Evolutionary conservation across 305 asterid species (phyloP).

Genomic region (Caryopteris hybrid): DNA sequence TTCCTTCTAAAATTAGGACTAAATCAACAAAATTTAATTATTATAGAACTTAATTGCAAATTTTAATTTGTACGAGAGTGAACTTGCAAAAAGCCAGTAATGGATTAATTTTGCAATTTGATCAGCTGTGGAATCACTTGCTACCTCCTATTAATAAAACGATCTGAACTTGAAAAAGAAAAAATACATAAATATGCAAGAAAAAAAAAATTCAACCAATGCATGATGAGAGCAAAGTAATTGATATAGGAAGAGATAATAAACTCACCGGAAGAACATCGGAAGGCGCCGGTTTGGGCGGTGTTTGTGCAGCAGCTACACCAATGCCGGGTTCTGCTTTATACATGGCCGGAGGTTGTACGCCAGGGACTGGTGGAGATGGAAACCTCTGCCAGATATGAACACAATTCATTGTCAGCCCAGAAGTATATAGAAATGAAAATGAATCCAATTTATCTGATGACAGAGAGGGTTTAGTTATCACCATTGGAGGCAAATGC

Average conservation of each 20-base stretch:
- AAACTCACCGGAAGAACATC: conserved; percentile 53
- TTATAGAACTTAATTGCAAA: too few relatives aligned
- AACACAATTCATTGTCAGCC: not conserved
- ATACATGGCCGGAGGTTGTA: conserved; percentile 40
- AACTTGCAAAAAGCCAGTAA: too few relatives aligned
- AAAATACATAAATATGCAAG: too few relatives aligned
- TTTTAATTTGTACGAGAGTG: too few relatives aligned
- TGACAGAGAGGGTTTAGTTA: conserved; percentile 1
- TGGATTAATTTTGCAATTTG: too few relatives aligned
- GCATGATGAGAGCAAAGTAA: too few relatives aligned
- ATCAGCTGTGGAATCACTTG: too few relatives aligned
- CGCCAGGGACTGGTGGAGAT: conserved; percentile 32
- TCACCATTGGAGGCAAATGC: conserved; percentile 37
- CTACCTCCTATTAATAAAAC: too few relatives aligned
- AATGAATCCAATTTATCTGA: not conserved
- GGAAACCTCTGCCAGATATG: conserved; percentile 39
- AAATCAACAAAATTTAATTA: too few relatives aligned
- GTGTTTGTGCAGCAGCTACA: conserved; percentile 21
- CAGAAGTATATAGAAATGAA: not conserved
- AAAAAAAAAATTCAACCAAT: too few relatives aligned
- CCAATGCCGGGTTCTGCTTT: conserved; percentile 31
- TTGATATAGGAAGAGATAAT: not conserved
- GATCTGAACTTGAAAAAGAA: too few relatives aligned
- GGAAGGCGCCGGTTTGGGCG: conserved; percentile 34
- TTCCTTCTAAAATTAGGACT: too few relatives aligned